Evolutionary conservation across 495 filamentous ascomycete species (phyloP).

Genomic region (Podospora tetraspora): DNA sequence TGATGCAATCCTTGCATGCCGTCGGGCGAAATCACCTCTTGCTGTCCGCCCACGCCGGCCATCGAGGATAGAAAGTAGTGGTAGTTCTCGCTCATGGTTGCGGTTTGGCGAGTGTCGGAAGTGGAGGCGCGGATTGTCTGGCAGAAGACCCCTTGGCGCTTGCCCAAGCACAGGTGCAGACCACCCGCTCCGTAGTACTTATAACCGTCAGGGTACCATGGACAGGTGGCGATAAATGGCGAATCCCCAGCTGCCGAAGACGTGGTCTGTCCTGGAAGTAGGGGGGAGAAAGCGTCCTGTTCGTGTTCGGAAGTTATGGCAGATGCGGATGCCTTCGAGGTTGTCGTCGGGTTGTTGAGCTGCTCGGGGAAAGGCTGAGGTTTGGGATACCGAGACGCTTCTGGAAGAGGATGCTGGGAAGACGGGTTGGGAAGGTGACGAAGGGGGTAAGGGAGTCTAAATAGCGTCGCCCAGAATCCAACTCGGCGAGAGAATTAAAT

Average conservation of each 20-base stretch:
- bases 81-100: conserved; percentile 47
- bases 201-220: not conserved
- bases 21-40: conserved; percentile 32
- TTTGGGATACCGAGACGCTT: conserved; percentile 1
- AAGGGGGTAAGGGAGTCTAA: conserved; percentile 6
- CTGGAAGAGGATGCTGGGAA: not conserved
- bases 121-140: not conserved
- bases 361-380: not conserved
- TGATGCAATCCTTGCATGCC: conserved; percentile 32
- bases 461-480: conserved; percentile 2
- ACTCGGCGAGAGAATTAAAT: conserved; percentile 8
- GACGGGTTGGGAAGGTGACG: conserved; percentile 8
- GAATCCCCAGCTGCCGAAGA: not conserved
- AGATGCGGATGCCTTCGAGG: not conserved
- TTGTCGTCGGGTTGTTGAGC: not conserved
- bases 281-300: not conserved
- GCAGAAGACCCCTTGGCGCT: not conserved
- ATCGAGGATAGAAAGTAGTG: conserved; percentile 44
- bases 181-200: not conserved
- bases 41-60: conserved; percentile 38
- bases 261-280: not conserved
- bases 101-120: not conserved
- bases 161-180: not conserved
- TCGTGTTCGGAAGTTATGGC: not conserved
- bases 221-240: not conserved